Evolutionary conservation across 176 grass and related monocot genomes (phyloP).

Genomic region (Oropetium thomaeum): DNA sequence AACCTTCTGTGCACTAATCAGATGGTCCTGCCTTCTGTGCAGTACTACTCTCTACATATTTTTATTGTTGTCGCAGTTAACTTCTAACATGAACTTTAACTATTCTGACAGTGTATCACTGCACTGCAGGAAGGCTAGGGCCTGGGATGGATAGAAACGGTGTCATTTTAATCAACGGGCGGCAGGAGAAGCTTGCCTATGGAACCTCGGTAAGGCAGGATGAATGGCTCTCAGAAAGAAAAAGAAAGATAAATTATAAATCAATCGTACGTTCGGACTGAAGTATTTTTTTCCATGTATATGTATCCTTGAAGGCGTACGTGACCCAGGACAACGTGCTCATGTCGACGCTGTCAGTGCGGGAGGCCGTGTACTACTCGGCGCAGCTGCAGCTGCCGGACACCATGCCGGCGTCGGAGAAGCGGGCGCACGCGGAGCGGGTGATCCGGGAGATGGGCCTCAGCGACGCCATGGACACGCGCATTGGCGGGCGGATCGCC

Average conservation of each 20-base stretch:
- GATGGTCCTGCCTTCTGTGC: too few relatives aligned
- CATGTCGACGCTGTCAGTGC: slow-evolving; percentile 58
- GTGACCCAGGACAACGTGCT: slow-evolving; percentile 75
- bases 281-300: not conserved
- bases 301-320: slow-evolving; percentile 39
- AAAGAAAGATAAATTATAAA: too few relatives aligned
- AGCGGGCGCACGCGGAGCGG: slow-evolving; percentile 36
- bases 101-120: not conserved
- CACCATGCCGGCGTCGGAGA: slow-evolving; percentile 37
- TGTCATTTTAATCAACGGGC: slow-evolving; percentile 46
- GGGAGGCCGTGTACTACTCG: slow-evolving; percentile 58
- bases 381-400: slow-evolving; percentile 62
- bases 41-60: too few relatives aligned
- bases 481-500: slow-evolving; percentile 46
- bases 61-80: not conserved
- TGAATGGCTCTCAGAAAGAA: too few relatives aligned
- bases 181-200: slow-evolving; percentile 48
- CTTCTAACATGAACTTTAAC: not conserved
- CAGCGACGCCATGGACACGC: slow-evolving; percentile 44
- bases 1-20: not conserved
- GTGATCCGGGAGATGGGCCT: slow-evolving; percentile 65
- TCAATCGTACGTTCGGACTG: not conserved
- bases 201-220: slow-evolving; percentile 45
- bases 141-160: slow-evolving; percentile 34
- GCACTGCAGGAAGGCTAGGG: slow-evolving; percentile 39